Base-by-base conservation (phyloP, 2,329 filamentous ascomycete genomes). In the Trichoderma sp. region DNA sequence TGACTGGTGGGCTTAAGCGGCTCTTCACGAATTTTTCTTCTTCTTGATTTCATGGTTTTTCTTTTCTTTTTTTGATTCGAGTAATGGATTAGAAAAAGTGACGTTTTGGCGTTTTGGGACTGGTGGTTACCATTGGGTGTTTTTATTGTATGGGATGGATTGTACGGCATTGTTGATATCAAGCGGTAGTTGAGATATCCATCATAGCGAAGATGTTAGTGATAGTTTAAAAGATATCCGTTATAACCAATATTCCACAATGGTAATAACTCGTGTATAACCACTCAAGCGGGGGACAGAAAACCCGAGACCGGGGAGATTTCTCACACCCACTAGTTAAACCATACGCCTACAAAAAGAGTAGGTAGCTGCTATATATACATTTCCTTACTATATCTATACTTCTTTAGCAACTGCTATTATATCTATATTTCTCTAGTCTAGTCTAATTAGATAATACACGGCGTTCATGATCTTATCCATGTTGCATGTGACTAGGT, bases 1-100 rank as follows among this genome's bases (percentile, higher is more conserved):
- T 79, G 95, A 98, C 84, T 98, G 95, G 95, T 98, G 88, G 88
- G 53, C 71, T 65, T 72, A 6, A 70, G 28, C 6, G 30, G 26
- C 39, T 32, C 15, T 26, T 0, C 1, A 20, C n/a, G 3, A 23
- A 1, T 1, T 23, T 26, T 11, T 26, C 34, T 34, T 3, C n/a
- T 20, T 4, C 26, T 3, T 26, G 26, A 26, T 30, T 64, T 2
- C 15, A 3, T 8, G 6, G 6, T 5, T 43, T 53, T 12, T 26
- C 11, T 53, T 17, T 26, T 15, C 3, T 26, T 3, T 50, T 68
- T 59, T 20, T 36, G 13, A 39, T 67, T 50, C n/a, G 4, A 53
- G 20, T 13, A 28, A 17, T 17, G 30, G 15, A 13, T 43, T 17
- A 30, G 43, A 20, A 36, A 61, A 61, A 34, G 12, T 23, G 20